Base-by-base conservation (phyloP, 495 filamentous ascomycete genomes). In the Corynascus novoguineensis region DNA sequence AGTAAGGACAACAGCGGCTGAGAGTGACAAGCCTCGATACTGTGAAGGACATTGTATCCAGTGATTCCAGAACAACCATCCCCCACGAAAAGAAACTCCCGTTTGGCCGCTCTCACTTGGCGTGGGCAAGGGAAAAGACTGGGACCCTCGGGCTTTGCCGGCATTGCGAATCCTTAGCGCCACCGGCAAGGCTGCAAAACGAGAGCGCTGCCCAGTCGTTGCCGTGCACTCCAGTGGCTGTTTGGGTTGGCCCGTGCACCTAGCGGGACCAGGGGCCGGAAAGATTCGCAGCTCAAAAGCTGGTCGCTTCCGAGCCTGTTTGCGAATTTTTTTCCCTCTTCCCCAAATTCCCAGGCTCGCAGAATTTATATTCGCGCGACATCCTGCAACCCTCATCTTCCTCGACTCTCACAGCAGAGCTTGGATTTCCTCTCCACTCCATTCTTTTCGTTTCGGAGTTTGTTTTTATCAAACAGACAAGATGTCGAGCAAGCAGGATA, bases 401-500 rank as follows among this genome's bases (percentile, higher is more conserved):
- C 64, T 63, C 60, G 58, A 64, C 69, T 68, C 68, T 71, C 71
- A 28, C 57, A 48, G 55, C 51, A 72, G 66, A 69, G 66, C 62
- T 67, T 65, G 63, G 68, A 68, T 65, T 65, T 55, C 55, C 70
- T 73, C 73, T 76, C 73, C 76, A 76, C 71, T 74, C 72, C 67
- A 28, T 71, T 61, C 59, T 69, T 71, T 73, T 72, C 46, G 64
- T 38, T 73, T 69, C 68, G 72, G 70, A 74, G 73, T 76, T 73
- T 70, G 70, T 65, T 73, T 70, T 68, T 67, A 74, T 62, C 63
- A 71, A 60, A 56, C 63, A 72, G 66, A 58, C 71, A 89, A 88
- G 60, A 89, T 91, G 86, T 79, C 84, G 42, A 53, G 56, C 50
- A 60, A 65, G 49, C 68, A 73, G 31, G 60, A 73, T 32, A 64